A percentile compares a stretch with the other conserved stretches of the same genome.
These are phyloP conservation scores for Porcisia hertigi DNA, from an alignment of 208 protist genomes.

Conservation along the genomic window DNA sequence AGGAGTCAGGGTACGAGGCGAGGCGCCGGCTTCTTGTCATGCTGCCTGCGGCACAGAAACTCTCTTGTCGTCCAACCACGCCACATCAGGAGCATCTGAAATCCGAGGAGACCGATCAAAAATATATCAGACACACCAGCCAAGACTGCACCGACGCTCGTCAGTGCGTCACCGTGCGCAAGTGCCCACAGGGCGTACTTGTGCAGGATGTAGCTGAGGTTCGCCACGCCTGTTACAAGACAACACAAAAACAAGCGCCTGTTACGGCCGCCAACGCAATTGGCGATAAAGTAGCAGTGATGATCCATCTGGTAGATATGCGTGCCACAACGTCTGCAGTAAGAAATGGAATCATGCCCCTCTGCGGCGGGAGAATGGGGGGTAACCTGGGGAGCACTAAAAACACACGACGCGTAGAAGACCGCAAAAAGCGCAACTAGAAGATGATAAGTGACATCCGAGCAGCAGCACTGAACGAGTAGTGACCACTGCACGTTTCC, in stretches of 20 bases:
- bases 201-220: constrained; percentile 56
- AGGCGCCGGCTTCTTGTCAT: constrained; percentile 3
- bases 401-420: constrained; percentile 43
- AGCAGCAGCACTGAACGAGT: constrained; percentile 23
- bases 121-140: constrained; percentile 33
- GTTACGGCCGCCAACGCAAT: constrained; percentile 56
- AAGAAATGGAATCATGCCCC: not conserved
- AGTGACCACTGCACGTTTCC: not conserved
- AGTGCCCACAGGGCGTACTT: constrained; percentile 42
- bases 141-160: constrained; percentile 41
- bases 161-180: constrained; percentile 23
- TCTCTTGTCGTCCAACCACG: constrained; percentile 37
- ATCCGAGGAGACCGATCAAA: constrained; percentile 31
- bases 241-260: constrained; percentile 39
- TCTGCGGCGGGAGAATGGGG: constrained; percentile 38
- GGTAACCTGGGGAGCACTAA: constrained; percentile 44
- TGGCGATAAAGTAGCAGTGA: constrained; percentile 72
- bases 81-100: constrained; percentile 33
- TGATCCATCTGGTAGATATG: constrained; percentile 53
- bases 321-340: constrained; percentile 27
- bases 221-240: constrained; percentile 35
- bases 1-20: constrained; percentile 5
- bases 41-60: constrained; percentile 27
- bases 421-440: constrained; percentile 33
- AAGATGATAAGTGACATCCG: constrained; percentile 36